Percentiles rank a stretch among this genome's conserved stretches.
These are phyloP conservation scores for Pterulicium gracile DNA, from an alignment of 1,284 basidiomycete genomes.

Conservation along the genomic window DNA sequence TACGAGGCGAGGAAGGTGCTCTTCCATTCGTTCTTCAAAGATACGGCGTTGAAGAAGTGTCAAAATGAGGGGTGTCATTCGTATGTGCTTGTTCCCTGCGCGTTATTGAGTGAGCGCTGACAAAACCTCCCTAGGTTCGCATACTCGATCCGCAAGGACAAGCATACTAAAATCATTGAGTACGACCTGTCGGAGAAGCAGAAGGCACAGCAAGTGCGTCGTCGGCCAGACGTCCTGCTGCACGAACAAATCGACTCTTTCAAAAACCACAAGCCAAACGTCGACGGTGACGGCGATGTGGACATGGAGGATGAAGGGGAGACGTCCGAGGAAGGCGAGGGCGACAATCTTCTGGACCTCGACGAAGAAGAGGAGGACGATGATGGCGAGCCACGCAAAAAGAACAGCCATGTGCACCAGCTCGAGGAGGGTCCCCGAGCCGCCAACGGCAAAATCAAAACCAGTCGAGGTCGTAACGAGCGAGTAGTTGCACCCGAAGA, in stretches of 20 bases:
- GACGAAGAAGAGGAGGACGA: constrained; percentile 35
- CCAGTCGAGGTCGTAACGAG: constrained; percentile 70
- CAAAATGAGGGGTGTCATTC: constrained; percentile 67
- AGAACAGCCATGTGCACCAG: constrained; percentile 15
- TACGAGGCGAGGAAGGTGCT: constrained; percentile 83
- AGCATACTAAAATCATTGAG: constrained; percentile 90
- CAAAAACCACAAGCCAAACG: constrained; percentile 13
- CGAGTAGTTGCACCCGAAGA: constrained; percentile 87
- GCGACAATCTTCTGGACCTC: constrained; percentile 25
- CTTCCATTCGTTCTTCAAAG: constrained; percentile 77
- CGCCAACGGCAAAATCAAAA: constrained; percentile 73
- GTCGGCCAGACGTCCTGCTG: constrained; percentile 64
- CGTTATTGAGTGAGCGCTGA: background rate
- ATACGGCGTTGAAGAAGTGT: constrained; percentile 63
- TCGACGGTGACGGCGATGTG: constrained; percentile 19
- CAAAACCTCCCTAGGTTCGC: constrained; percentile 40
- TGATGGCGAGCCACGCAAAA: constrained; percentile 20
- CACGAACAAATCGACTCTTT: constrained; percentile 28
- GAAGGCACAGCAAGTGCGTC: constrained; percentile 51
- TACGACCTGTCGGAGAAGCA: constrained; percentile 81
- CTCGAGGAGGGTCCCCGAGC: constrained; percentile 40
- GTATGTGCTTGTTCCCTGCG: constrained; percentile 37
- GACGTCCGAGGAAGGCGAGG: constrained; percentile 32
- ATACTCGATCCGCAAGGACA: constrained; percentile 90
- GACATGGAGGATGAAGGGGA: constrained; percentile 34